Percentiles rank a stretch among this genome's conserved stretches.
These are phyloP conservation scores for Lipomyces spencermartinsiae DNA, from an alignment of 805 yeast genomes.

Conservation along the genomic window DNA sequence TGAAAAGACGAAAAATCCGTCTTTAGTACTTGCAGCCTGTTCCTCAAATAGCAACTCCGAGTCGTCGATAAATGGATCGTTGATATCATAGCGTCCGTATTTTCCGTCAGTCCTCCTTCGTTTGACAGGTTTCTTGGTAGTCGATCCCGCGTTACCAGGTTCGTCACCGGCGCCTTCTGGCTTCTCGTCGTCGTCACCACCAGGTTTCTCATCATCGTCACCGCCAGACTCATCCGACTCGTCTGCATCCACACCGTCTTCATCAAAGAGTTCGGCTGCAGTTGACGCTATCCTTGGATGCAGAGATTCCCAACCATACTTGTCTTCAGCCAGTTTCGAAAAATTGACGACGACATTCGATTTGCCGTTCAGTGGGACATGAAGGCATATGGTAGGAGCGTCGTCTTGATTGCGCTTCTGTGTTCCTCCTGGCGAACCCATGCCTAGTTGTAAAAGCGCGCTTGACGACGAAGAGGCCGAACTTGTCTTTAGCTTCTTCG, in stretches of 20 bases:
- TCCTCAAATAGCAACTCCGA: constrained; percentile 92
- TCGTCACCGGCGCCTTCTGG: constrained; percentile 36
- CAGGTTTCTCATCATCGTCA: constrained; percentile 36
- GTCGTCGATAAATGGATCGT: constrained; percentile 97
- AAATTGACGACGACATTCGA: constrained; percentile 68
- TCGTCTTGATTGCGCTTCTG: background rate
- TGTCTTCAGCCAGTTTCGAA: constrained; percentile 75
- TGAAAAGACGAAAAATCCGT: constrained; percentile 93
- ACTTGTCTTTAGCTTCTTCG: constrained; percentile 10
- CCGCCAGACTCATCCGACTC: constrained; percentile 52
- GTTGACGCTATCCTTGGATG: constrained; percentile 38
- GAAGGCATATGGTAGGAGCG: constrained; percentile 35
- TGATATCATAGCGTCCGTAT: constrained; percentile 65
- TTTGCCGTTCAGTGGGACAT: constrained; percentile 36
- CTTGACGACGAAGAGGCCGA: constrained; percentile 8
- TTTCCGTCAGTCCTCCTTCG: constrained; percentile 82
- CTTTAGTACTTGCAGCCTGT: constrained; percentile 88
- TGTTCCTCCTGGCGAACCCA: background rate
- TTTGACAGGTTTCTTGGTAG: constrained; percentile 54
- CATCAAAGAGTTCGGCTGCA: constrained; percentile 48
- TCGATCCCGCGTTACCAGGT: constrained; percentile 42
- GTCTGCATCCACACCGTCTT: constrained; percentile 53
- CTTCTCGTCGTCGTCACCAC: constrained; percentile 40
- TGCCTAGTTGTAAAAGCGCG: background rate
- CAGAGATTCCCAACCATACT: constrained; percentile 71